These are phyloP conservation scores for Alternaria sp. DNA, from an alignment of 2,329 filamentous ascomycete genomes.

Conservation along the genomic window DNA sequence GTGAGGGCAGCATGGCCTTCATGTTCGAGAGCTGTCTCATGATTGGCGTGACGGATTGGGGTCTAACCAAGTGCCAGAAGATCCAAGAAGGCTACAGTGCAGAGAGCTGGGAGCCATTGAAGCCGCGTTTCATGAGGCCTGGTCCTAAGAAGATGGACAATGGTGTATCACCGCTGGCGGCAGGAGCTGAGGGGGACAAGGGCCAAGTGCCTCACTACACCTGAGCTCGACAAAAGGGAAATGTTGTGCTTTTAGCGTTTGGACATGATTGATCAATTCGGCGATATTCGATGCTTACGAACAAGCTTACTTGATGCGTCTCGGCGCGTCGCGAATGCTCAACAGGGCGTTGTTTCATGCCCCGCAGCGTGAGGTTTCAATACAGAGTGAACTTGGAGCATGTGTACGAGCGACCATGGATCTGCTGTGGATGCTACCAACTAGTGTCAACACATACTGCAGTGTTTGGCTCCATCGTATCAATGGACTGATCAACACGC, in stretches of 20 bases:
- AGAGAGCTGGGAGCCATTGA: constrained; percentile 76
- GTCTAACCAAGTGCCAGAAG: constrained; percentile 73
- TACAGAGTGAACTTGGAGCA: neutral
- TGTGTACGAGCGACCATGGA: neutral
- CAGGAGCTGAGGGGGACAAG: constrained; percentile 32
- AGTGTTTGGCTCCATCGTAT: neutral
- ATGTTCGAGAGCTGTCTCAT: constrained; percentile 74
- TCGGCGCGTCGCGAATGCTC: constrained; percentile 14
- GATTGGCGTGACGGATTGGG: constrained; percentile 77
- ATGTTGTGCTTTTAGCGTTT: constrained; percentile 18
- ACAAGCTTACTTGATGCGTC: constrained; percentile 12
- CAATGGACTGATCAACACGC: neutral
- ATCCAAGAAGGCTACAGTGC: constrained; percentile 77
- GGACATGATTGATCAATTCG: constrained; percentile 7
- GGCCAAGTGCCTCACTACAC: constrained; percentile 41
- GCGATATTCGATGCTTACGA: constrained; percentile 12
- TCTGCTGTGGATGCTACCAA: neutral
- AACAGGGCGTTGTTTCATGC: constrained; percentile 15
- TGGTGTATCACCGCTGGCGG: constrained; percentile 27
- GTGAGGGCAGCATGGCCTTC: constrained; percentile 71
- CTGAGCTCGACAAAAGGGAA: constrained; percentile 8
- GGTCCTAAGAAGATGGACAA: constrained; percentile 41
- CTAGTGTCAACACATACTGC: neutral
- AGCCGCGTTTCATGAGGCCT: constrained; percentile 55
- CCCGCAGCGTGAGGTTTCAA: constrained; percentile 11